These are phyloP conservation scores for Mycena latifolia DNA, from an alignment of 768 basidiomycete genomes.

Conservation along the genomic window DNA sequence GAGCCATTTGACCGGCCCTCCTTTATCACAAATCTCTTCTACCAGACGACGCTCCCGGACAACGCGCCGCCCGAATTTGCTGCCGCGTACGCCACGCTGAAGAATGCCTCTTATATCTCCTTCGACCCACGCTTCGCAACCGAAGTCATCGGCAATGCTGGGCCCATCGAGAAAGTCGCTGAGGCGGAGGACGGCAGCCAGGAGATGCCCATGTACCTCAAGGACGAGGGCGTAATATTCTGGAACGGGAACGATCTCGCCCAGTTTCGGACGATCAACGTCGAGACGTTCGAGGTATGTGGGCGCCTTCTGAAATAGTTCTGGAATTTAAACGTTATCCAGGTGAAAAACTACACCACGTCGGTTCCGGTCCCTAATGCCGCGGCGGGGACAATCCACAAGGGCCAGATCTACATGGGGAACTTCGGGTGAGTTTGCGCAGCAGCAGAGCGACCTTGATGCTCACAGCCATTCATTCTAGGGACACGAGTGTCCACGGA, in stretches of 20 bases:
- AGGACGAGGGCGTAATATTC: conserved; percentile 18
- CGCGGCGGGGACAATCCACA: conserved; percentile 20
- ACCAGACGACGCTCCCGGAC: conserved; percentile 16
- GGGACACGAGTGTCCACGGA: not conserved
- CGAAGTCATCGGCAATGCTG: conserved; percentile 16
- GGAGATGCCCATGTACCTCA: conserved; percentile 24
- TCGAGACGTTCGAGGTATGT: conserved; percentile 18
- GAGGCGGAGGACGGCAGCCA: conserved; percentile 18
- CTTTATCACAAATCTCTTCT: conserved; percentile 21
- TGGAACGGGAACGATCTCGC: conserved; percentile 20
- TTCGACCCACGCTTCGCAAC: conserved; percentile 21
- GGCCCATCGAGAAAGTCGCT: conserved; percentile 19
- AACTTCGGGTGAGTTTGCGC: conserved; percentile 14
- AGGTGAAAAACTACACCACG: conserved; percentile 22
- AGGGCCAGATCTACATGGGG: conserved; percentile 22
- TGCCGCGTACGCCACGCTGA: conserved; percentile 11
- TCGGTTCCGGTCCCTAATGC: conserved; percentile 19
- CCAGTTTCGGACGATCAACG: conserved; percentile 18
- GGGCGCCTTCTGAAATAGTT: not conserved
- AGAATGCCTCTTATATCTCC: conserved; percentile 22
- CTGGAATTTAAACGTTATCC: not conserved
- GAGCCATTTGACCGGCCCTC: conserved; percentile 20
- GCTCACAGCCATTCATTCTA: not conserved
- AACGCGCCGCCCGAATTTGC: conserved; percentile 11
- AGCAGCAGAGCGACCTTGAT: not conserved